Evolutionary conservation across 139 green algal species (phyloP), one percentile per base, ranked within the genome.

Genomic region (Volvox reticuliferus): DNA sequence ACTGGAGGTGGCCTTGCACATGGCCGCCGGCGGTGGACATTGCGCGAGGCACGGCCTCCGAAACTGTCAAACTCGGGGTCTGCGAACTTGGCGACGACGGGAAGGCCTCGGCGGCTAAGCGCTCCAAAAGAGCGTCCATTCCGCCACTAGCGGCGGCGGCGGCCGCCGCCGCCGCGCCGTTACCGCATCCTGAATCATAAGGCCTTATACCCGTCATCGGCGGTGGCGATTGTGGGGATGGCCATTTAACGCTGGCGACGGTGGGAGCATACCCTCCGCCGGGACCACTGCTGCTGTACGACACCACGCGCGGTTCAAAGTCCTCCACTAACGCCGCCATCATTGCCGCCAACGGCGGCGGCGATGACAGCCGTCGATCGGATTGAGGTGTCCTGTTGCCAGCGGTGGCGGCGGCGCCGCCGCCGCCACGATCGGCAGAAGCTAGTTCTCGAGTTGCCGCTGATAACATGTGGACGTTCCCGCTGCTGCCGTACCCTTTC

Each of bases 81-180:
- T 14, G 67, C 6, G 24, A 28, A 32, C 3, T 12, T 28, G 67
- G 24, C 14, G 75, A 55, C 12, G 75, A 20, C 16, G 17, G 14
- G 14, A 81, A 55, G 37, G 78, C 78, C 17, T 67, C 78, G 5
- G 36, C 78, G 17, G 78, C 78, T 44, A 84, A 33, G 16, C 78
- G 36, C 78, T 84, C 78, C 36, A 84, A 35, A 16, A 84, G 78
- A 0, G 36, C 78, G 78, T 84, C 78, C 78, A 84, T 84, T 16
- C 78, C 78, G 2, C 78, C 78, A 17, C 16, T 26, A 16, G 78
- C 78, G 30, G 76, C 76, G 32, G 76, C 76, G 1, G 32, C 20
- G 13, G 32, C 76, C 3, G 76, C 76, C 6, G 76, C 5, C 2
- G 76, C 32, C 19, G 30, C 30, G 30, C 21, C 32, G 33, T 1